Evolutionary conservation across 2,329 filamentous ascomycete species (phyloP), one percentile per base, ranked within the genome.

Genomic region (Microascus cirrosus): DNA sequence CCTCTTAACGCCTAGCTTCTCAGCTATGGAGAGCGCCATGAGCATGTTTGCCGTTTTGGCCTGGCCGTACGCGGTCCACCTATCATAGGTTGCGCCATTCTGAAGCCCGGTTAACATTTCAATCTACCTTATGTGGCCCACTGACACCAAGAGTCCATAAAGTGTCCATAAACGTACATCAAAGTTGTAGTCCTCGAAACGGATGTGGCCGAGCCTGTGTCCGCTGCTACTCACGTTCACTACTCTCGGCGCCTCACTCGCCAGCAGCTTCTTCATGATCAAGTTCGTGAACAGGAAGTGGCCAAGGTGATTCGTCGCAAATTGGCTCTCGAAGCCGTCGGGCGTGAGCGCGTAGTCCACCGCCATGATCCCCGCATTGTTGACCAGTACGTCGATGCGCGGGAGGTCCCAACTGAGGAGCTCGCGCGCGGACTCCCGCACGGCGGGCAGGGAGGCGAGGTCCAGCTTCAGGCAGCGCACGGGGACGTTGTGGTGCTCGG

Each of bases 181-280:
- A 60, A 77, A 77, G 36, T 76, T 73, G 45, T 67, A 71, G 62
- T 79, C 75, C 52, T 69, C 66, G 59, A 73, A 77, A 2, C 74
- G 66, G 18, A 79, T 64, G 1, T 71, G 72, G 2, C 66, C 64
- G 13, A 77, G 54, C 6, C 71, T 67, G 60, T 79, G 70, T 1
- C 74, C 76, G 35, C 72, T 65, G 62, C 75, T 77, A 28, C 70
- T 70, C 8, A 80, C 65, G 59, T 71, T 76, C 22, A 80, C 70
- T 8, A 80, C 60, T 0, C 73, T 66, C 0, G 70, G 64, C 7
- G 59, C 59, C 2, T 60, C 13, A 0, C 68, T 56, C 0, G 64
- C 63, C 0, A 69, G 56, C 1, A 69, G 53, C 60, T 69, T 72
- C 0, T 62, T 59, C 53, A 72, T 65, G 54, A 74, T 62, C 3